A percentile compares a stretch with the other conserved stretches of the same genome.
Conservation (phyloP, 225 moss, liverwort and hornwort genomes). For the Pseudisothecium myosuroides region DNA sequence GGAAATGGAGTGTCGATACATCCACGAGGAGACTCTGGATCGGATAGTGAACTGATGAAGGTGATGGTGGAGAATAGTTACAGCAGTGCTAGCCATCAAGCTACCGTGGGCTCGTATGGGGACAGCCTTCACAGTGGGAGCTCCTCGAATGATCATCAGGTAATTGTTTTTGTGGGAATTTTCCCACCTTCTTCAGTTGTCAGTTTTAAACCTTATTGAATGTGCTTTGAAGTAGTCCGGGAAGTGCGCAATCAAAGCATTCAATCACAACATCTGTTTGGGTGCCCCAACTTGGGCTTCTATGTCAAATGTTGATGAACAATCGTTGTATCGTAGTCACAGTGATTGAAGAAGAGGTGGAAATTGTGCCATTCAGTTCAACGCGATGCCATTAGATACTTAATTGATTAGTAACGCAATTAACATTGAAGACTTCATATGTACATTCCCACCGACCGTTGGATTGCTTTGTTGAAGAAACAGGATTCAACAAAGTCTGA, state of each 20-base stretch:
- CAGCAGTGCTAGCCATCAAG: slow-evolving; percentile 26
- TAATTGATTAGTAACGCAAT: background rate
- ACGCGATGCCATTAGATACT: background rate
- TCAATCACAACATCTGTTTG: background rate
- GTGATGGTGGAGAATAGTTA: slow-evolving; percentile 26
- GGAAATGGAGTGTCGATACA: slow-evolving; percentile 7
- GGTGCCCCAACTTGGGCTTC: background rate
- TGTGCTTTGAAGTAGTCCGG: background rate
- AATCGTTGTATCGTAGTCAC: background rate
- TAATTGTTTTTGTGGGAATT: background rate
- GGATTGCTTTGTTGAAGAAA: background rate
- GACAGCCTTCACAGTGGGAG: slow-evolving; percentile 22
- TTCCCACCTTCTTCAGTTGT: background rate
- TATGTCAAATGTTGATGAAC: background rate
- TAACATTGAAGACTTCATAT: background rate
- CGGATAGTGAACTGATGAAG: slow-evolving; percentile 24
- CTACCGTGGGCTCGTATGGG: slow-evolving; percentile 13
- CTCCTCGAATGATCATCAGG: slow-evolving; percentile 25
- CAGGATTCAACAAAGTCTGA: background rate
- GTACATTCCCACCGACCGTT: background rate
- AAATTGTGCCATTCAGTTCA: background rate
- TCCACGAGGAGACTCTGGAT: slow-evolving; percentile 25
- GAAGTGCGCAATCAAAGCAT: background rate
- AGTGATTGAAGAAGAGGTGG: background rate
- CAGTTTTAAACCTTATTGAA: background rate